A percentile compares a stretch with the other conserved stretches of the same genome.
These are phyloP conservation scores for Jaapia argillacea DNA, from an alignment of 768 basidiomycete species.

Conservation along the genomic window DNA sequence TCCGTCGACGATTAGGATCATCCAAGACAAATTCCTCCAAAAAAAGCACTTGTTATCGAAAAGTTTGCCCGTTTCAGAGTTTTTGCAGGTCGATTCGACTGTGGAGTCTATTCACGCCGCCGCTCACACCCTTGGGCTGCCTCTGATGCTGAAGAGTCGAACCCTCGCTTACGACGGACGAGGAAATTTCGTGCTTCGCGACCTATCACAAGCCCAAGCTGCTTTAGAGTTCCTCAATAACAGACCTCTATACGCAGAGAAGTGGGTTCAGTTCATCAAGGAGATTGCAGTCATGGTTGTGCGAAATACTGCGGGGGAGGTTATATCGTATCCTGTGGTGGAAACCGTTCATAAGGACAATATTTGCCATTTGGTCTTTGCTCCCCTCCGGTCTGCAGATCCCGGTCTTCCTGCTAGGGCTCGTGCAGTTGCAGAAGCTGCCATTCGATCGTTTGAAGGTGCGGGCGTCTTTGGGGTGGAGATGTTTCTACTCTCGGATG, in stretches of 20 bases:
- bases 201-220: slow-evolving; percentile 38
- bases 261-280: slow-evolving; percentile 80
- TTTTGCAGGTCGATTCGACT: slow-evolving; percentile 45
- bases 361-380: slow-evolving; percentile 88
- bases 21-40: slow-evolving; percentile 70
- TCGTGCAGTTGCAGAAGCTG: slow-evolving; percentile 65
- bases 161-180: slow-evolving; percentile 94
- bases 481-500: slow-evolving; percentile 89
- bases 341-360: slow-evolving; percentile 94
- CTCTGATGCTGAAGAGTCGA: slow-evolving; percentile 93
- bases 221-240: slow-evolving; percentile 50
- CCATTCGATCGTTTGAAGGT: slow-evolving; percentile 69
- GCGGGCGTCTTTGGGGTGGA: slow-evolving; percentile 97
- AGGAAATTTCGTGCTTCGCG: slow-evolving; percentile 76
- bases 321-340: slow-evolving; percentile 80
- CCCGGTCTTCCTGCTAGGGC: slow-evolving; percentile 48
- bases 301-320: slow-evolving; percentile 60
- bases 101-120: slow-evolving; percentile 41
- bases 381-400: slow-evolving; percentile 64
- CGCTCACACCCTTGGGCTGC: slow-evolving; percentile 57
- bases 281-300: slow-evolving; percentile 99
- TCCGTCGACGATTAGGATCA: slow-evolving; percentile 71
- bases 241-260: slow-evolving; percentile 85
- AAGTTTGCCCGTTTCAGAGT: slow-evolving; percentile 48
- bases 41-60: slow-evolving; percentile 45